Evolutionary conservation across 2,329 filamentous ascomycete species (phyloP).

Genomic region (Cadophora sp.): DNA sequence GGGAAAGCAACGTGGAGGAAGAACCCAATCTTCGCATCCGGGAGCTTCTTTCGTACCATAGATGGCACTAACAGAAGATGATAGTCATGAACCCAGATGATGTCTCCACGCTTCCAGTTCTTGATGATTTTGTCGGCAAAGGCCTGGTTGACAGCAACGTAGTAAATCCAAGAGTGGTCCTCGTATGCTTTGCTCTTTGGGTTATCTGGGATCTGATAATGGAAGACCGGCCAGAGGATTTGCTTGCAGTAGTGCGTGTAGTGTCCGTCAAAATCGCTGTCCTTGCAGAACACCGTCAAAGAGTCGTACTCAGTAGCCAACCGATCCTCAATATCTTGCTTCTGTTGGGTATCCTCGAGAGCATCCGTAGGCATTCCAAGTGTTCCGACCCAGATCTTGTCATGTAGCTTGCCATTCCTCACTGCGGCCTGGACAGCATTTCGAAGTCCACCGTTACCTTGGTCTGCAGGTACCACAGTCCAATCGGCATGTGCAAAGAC

Average conservation of each 20-base stretch:
- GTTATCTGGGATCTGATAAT: conserved; percentile 97
- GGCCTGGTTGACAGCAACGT: conserved; percentile 88
- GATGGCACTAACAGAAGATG: conserved; percentile 87
- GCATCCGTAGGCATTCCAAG: conserved; percentile 94
- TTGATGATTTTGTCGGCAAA: conserved; percentile 91
- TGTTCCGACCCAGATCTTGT: conserved; percentile 91
- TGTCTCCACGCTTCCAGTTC: conserved; percentile 92
- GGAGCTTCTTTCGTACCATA: conserved; percentile 89
- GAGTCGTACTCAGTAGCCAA: conserved; percentile 84
- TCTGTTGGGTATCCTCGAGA: conserved; percentile 74
- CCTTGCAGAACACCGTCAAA: conserved; percentile 82
- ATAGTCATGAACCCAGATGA: conserved; percentile 96
- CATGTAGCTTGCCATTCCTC: conserved; percentile 70
- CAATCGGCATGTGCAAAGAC: conserved; percentile 82
- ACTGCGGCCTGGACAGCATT: conserved; percentile 85
- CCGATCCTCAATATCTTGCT: conserved; percentile 82
- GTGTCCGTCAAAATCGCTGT: conserved; percentile 93
- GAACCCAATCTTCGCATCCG: conserved; percentile 94
- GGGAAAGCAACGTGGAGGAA: conserved; percentile 96
- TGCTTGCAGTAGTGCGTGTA: conserved; percentile 98
- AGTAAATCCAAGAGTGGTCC: conserved; percentile 96
- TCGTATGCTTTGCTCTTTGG: conserved; percentile 98
- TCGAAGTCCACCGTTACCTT: conserved; percentile 90
- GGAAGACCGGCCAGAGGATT: conserved; percentile 96
- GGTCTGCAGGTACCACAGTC: conserved; percentile 83